These are phyloP conservation scores for Macroventuria anomochaeta DNA, from an alignment of 2,329 filamentous ascomycete species.

Conservation along the genomic window DNA sequence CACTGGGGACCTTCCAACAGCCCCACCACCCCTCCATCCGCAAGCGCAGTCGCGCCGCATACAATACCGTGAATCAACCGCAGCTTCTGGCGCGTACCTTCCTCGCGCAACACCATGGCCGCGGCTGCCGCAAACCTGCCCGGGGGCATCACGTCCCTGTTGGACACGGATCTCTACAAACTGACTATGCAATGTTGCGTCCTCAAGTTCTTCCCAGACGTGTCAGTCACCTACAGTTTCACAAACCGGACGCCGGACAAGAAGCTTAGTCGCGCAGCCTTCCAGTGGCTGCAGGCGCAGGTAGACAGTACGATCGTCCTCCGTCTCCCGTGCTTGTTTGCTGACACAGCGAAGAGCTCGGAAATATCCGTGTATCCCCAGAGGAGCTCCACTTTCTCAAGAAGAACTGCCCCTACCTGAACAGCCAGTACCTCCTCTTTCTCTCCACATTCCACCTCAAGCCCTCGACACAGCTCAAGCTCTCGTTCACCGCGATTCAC, in stretches of 20 bases:
- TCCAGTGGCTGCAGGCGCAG: slow-evolving; percentile 83
- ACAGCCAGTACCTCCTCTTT: slow-evolving; percentile 77
- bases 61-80: slow-evolving; percentile 3
- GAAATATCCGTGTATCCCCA: slow-evolving; percentile 76
- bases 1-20: slow-evolving; percentile 7
- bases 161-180: slow-evolving; percentile 80
- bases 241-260: slow-evolving; percentile 95
- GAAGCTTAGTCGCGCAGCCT: slow-evolving; percentile 83
- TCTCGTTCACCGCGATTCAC: slow-evolving; percentile 65
- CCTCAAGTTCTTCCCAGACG: slow-evolving; percentile 85
- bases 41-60: slow-evolving; percentile 17
- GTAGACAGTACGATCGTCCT: slow-evolving; percentile 68
- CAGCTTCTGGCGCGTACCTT: neutral
- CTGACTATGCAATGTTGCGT: slow-evolving; percentile 94
- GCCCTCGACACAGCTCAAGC: slow-evolving; percentile 78
- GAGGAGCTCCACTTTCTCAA: slow-evolving; percentile 84
- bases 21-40: slow-evolving; percentile 41
- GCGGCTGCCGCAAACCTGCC: slow-evolving; percentile 35
- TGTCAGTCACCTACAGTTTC: slow-evolving; percentile 86
- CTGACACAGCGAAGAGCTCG: slow-evolving; percentile 67
- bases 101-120: slow-evolving; percentile 30
- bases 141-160: slow-evolving; percentile 53
- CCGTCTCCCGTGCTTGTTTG: neutral
- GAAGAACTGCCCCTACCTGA: slow-evolving; percentile 81
- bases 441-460: slow-evolving; percentile 81